Evolutionary conservation across 352 stramenopile species (phyloP), one percentile per base, ranked within the genome.

Genomic region (Phytophthora kernoviae): DNA sequence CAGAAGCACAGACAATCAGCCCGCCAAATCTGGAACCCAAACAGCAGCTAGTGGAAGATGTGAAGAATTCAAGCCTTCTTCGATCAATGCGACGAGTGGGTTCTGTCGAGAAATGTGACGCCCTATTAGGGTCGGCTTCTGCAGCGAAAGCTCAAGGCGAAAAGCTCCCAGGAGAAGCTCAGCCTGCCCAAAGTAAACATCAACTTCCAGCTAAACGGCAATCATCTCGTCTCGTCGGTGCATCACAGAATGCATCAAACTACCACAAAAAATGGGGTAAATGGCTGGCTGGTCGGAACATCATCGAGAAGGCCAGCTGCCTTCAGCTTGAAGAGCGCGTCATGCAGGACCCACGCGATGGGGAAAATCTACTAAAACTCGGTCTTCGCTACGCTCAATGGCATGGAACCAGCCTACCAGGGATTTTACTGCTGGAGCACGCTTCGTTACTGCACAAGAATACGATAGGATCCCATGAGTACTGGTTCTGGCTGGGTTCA

Each of bases 271-370:
- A 87, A 18, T 91, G 79, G 79, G 56, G 65, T 1, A 74, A 75
- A 26, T 90, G 78, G 79, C 51, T 79, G 6, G 71, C 65, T 32
- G 63, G 66, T 4, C 68, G 73, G 21, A 66, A 76, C 12, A 60
- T 88, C 17, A 65, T 91, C 47, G 82, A 91, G n/a, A 88, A 88
- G 58, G 62, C 90, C 36, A 79, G 68, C 2, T 90, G 76, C 43
- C 46, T 91, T 4, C 79, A 90, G 34, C 67, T 89, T 18, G 82
- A 91, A 62, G 80, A 91, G 15, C 58, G 80, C 1, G 71, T 91
- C 8, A 55, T 91, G 5, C 39, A 71, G 9, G 64, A 84, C 22
- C 68, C 70, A 0, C 48, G 65, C 12, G 77, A 80, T 17, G 78
- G 71, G 26, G 57, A 53, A n/a, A 67, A 75, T 14, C 52, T 90